A percentile compares a stretch with the other conserved stretches of the same genome.
Evolutionary conservation across 208 protist genomes (phyloP).

Genomic region (Porcisia deanei): DNA sequence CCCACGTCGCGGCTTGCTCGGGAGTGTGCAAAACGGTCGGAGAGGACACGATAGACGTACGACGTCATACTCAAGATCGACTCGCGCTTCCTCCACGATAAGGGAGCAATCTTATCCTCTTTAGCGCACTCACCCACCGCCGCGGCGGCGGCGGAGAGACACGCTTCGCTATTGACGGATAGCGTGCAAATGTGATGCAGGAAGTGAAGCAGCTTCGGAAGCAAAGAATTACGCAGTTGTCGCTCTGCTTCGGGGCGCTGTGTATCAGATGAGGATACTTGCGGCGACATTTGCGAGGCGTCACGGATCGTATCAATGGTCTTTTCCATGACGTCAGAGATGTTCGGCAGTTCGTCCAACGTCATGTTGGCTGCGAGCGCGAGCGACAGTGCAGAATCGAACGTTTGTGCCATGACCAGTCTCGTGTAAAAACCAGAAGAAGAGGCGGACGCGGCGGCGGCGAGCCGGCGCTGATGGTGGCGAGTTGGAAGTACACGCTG

Average conservation of each 20-base stretch:
- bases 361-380: slow-evolving; percentile 5
- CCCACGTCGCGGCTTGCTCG: slow-evolving; percentile 23
- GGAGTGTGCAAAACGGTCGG: slow-evolving; percentile 22
- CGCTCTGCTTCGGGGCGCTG: slow-evolving; percentile 5
- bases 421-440: background rate
- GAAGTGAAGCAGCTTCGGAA: background rate
- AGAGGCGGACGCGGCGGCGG: background rate
- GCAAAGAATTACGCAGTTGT: background rate
- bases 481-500: background rate
- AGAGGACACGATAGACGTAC: slow-evolving; percentile 28
- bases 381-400: background rate
- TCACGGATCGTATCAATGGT: background rate
- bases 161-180: background rate
- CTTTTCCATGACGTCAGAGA: background rate
- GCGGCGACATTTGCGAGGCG: background rate
- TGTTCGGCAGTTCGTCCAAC: slow-evolving; percentile 1
- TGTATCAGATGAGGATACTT: background rate
- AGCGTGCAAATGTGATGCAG: slow-evolving; percentile 9
- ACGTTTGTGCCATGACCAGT: background rate
- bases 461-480: background rate
- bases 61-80: background rate
- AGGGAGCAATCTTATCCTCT: slow-evolving; percentile 4
- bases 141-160: background rate
- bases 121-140: slow-evolving; percentile 4
- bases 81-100: background rate